Evolutionary conservation across 2,329 filamentous ascomycete genomes (phyloP), one percentile per base, ranked within the genome.

Genomic region (Pseudocercospora eumusae): DNA sequence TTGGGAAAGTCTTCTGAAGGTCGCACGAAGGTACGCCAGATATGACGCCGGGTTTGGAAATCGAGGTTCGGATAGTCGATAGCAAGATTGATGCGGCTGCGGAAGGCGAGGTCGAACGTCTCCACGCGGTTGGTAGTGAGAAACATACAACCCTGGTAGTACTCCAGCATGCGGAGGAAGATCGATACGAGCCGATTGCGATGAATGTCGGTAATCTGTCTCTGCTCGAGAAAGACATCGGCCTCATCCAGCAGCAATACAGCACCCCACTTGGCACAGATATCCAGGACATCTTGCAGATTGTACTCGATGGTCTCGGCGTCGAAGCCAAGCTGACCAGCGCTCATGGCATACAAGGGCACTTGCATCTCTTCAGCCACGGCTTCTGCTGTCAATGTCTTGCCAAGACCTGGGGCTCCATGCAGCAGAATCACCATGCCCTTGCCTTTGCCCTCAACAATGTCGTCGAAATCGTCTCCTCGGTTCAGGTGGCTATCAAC

Each of bases 181-280:
- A 77, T 74, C 33, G 75, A 75, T 2, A 79, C 76, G 10, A 79
- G 67, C 28, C 74, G 73, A 63, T 79, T 79, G 2, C 68, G 65
- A 5, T 68, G 57, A 11, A 72, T 40, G 36, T 74, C 71, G 2
- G 61, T 55, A n/a, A 65, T 61, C 13, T 62, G 61, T 1, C 84
- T 82, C 57, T 78, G 73, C 71, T 86, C 83, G 8, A 87, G 80
- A 72, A 84, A 87, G 18, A 86, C 83, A 59, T 87, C 85, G 2
- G 83, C 83, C 71, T 87, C 84, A 69, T 87, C 84, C 4, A 86
- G 76, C 2, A 86, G 77, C 6, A 85, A 77, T 5, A 86, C 77
- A 11, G 81, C 82, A 2, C 80, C 78, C 74, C 83, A 86, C 2
- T 78, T 79, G 67, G 81, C 77, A 28, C 80, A 82, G 3, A 84